Evolutionary conservation across 139 green algal species (phyloP), one percentile per base, ranked within the genome.

Genomic region (Spirogloea muscicola): DNA sequence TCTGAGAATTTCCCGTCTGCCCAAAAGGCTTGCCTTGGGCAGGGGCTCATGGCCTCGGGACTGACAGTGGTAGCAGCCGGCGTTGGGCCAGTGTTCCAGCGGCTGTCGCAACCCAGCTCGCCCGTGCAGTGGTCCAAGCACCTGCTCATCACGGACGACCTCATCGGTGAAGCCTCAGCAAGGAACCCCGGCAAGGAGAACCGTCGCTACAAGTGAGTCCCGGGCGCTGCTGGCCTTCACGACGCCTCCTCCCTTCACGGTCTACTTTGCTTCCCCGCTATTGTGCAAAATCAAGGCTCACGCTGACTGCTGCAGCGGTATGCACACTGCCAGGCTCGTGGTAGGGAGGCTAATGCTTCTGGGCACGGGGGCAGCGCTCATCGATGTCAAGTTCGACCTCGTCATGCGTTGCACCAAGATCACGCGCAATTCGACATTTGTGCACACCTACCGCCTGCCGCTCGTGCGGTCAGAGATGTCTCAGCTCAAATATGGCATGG

Each of bases 361-460:
- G 21, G 46, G 21, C 21, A 21, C 21, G 46, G 46, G 46, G 21
- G 55, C 55, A 64, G 55, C 13, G 13, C 39, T 68, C 13, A 68
- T 68, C 39, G 59, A 68, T 31, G 59, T 31, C 59, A 68, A 68
- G 59, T 68, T 68, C 6, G 59, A 68, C 59, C 27, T 68, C 6
- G 37, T 51, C 18, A 9, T 58, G 21, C 59, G 59, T 9, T n/a
- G n/a, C n/a, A n/a, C n/a, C n/a, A n/a, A n/a, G n/a, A n/a, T n/a
- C n/a, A n/a, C n/a, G n/a, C 59, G 27, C 59, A 25, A 58, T 58
- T 49, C 59, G 6, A 6, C 37, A 6, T 68, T 68, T 58, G 27
- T 51, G 59, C 18, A 25, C 7, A 49, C 9, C 13, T 9, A 27
- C 16, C 18, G 7, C 38, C 13, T 68, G 21, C 18, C 18, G 18